phyloP scores from a whole-genome alignment of 371 early-diverging fungal genomes.

The Mucor saturninus region DNA sequence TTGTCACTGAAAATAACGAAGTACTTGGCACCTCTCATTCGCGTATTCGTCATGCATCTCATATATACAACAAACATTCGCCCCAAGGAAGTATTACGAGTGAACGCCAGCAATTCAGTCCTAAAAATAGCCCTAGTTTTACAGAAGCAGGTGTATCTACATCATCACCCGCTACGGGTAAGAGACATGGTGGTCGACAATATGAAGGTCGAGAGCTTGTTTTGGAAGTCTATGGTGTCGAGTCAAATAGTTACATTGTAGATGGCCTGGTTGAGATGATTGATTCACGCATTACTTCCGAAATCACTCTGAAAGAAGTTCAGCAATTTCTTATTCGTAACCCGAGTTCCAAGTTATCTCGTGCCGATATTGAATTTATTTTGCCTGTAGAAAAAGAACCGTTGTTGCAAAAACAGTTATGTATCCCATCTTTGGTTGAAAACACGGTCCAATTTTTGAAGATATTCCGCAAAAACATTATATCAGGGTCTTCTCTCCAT shows the following conservation, averaged over 20 bases:
- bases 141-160: constrained; percentile 16
- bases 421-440: constrained; percentile 58
- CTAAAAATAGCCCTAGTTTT: constrained; percentile 27
- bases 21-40: constrained; percentile 24
- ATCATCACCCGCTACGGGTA: constrained; percentile 21
- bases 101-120: constrained; percentile 28
- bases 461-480: constrained; percentile 69
- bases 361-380: constrained; percentile 72
- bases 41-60: constrained; percentile 22
- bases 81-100: constrained; percentile 41
- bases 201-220: constrained; percentile 64
- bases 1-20: constrained; percentile 2
- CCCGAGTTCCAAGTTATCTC: constrained; percentile 66
- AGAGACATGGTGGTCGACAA: constrained; percentile 5
- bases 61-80: constrained; percentile 26
- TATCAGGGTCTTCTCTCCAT: constrained; percentile 48
- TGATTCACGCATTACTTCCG: constrained; percentile 63
- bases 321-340: constrained; percentile 76
- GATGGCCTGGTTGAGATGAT: constrained; percentile 72
- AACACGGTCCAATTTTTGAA: constrained; percentile 68
- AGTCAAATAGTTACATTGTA: constrained; percentile 67
- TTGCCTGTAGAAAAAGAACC: constrained; percentile 61
- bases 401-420: constrained; percentile 39
- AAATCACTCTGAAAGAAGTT: constrained; percentile 69
- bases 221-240: constrained; percentile 79